Evolutionary conservation across 2,329 filamentous ascomycete species (phyloP), one percentile per base, ranked within the genome.

Genomic region (Coniochaeta prunicola): DNA sequence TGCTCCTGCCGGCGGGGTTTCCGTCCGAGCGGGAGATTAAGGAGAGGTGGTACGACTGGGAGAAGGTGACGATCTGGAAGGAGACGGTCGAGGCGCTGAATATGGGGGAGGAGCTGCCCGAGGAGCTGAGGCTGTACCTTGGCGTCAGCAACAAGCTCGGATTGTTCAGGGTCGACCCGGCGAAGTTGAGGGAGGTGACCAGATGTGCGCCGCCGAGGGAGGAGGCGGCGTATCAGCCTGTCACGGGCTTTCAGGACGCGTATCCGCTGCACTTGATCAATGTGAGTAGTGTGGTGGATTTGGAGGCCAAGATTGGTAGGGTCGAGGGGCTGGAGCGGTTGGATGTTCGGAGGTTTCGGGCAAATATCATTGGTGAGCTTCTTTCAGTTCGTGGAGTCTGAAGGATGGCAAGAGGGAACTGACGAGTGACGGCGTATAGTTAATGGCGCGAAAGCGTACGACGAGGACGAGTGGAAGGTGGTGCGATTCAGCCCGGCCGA

Each of bases 191-290:
- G 28, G 76, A 85, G 61, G 84, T 91, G 2, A 79, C 79, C 60
- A 76, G 81, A 58, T 82, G 80, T 68, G 85, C 86, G 9, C 86
- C 88, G 0, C 76, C 71, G 17, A 78, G 79, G 62, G 79, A 80
- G 8, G 77, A 80, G 3, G 76, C 85, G 0, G 86, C 85, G 0
- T 87, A 87, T 64, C 83, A 88, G 67, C 83, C 86, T 1, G 76
- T 83, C 6, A 80, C 87, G 13, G 85, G 85, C 56, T 90, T 90
- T 68, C 84, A 88, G 61, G 89, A 91, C 69, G 84, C 84, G 83
- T 91, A 89, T 68, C 87, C 89, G 1, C 74, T 92, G 17, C 85
- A 90, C 63, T 73, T 92, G 45, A 72, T 90, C 57, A 90, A 83
- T 64, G 70, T 91, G 19, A 78, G 80, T 53, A 89, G 85, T 62